Percentiles rank a stretch among this genome's conserved stretches.
Conservation (phyloP, 1,284 basidiomycete genomes). For the Butyriboletus appendiculatus region DNA sequence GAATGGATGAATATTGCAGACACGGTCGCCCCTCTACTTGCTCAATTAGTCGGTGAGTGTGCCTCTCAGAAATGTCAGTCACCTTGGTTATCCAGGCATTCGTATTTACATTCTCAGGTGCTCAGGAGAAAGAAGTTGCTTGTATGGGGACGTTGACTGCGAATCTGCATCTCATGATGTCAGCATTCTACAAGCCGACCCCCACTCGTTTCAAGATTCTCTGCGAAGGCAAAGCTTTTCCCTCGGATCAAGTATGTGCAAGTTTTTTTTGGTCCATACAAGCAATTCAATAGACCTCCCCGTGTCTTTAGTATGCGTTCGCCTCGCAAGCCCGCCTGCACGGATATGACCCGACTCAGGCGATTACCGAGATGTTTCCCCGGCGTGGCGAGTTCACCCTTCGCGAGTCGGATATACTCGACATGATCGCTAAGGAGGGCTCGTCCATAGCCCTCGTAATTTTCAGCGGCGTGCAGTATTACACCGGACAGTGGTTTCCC, state of each 20-base stretch:
- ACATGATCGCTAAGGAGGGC: conserved; percentile 73
- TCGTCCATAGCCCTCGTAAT: conserved; percentile 83
- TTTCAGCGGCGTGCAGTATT: conserved; percentile 93
- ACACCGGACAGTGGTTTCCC: conserved; percentile 96
- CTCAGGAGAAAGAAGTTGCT: conserved; percentile 85
- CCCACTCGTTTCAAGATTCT: conserved; percentile 88
- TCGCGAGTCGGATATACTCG: conserved; percentile 88
- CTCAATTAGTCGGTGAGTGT: conserved; percentile 77
- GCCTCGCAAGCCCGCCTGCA: conserved; percentile 84
- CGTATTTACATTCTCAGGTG: conserved; percentile 54
- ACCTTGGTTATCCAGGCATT: conserved; percentile 12
- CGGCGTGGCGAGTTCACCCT: conserved; percentile 85
- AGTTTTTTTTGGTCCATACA: conserved; percentile 4
- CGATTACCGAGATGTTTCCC: conserved; percentile 81
- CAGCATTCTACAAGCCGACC: conserved; percentile 92
- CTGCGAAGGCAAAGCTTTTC: conserved; percentile 93
- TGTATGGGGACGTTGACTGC: conserved; percentile 94
- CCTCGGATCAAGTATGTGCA: conserved; percentile 83
- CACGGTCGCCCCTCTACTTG: conserved; percentile 73
- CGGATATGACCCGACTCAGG: conserved; percentile 73
- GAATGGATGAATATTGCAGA: conserved; percentile 87
- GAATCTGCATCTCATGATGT: conserved; percentile 94
- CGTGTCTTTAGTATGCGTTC: conserved; percentile 80
- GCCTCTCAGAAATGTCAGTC: conserved; percentile 2
- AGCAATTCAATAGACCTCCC: conserved; percentile 11